Conservation (phyloP, 805 yeast genomes). For the Kluyveromyces lactis region DNA sequence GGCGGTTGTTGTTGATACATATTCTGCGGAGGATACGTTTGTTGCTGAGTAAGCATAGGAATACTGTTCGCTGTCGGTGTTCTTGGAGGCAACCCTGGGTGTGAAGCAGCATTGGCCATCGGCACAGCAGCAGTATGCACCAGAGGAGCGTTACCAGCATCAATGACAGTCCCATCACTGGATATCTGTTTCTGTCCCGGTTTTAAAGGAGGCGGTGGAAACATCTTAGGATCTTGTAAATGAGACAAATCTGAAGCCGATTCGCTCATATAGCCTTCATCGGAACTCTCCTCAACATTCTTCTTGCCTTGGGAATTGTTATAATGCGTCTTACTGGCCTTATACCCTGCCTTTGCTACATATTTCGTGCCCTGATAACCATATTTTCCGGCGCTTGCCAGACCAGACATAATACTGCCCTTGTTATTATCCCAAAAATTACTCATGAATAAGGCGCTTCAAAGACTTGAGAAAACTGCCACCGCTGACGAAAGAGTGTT, state of each 20-base stretch:
- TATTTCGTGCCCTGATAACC: slow-evolving; percentile 33
- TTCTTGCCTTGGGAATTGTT: slow-evolving; percentile 14
- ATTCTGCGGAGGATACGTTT: slow-evolving; percentile 5
- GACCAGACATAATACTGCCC: slow-evolving; percentile 31
- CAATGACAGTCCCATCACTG: slow-evolving; percentile 13
- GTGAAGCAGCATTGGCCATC: neutral
- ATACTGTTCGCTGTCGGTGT: neutral
- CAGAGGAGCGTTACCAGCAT: slow-evolving; percentile 2
- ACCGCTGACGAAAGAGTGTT: no score
- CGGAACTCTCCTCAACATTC: neutral
- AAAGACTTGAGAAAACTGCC: no score
- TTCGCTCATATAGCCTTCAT: slow-evolving; percentile 1
- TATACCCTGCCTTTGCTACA: slow-evolving; percentile 35
- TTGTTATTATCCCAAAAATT: slow-evolving; percentile 37
- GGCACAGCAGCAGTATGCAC: neutral
- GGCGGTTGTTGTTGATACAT: slow-evolving; percentile 7
- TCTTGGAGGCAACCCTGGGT: neutral
- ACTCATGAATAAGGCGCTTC: slow-evolving; percentile 21
- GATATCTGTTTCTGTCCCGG: slow-evolving; percentile 31
- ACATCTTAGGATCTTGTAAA: slow-evolving; percentile 12
- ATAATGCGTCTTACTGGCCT: slow-evolving; percentile 31
- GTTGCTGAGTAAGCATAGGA: slow-evolving; percentile 5
- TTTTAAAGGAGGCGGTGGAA: slow-evolving; percentile 34
- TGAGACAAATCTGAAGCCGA: slow-evolving; percentile 8
- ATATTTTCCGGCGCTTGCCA: slow-evolving; percentile 30